Evolutionary conservation across 2,329 filamentous ascomycete species (phyloP).

Genomic region (Zymoseptoria crescenta): DNA sequence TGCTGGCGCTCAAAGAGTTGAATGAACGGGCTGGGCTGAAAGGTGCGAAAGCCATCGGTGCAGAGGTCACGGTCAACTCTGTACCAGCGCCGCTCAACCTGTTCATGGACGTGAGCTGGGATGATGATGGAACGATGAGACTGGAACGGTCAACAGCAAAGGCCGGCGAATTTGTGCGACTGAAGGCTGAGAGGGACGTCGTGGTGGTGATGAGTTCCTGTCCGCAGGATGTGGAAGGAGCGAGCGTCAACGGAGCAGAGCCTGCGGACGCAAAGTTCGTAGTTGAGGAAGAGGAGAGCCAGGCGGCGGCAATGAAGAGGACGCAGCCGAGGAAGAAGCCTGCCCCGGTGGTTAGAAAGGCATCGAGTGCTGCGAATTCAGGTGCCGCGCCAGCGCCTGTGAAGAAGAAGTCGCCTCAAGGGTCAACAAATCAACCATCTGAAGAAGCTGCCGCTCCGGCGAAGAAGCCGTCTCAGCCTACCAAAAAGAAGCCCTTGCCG

Average conservation of each 20-base stretch:
- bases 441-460: constrained; percentile 1
- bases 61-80: constrained; percentile 42
- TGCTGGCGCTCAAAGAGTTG: constrained; percentile 41
- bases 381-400: constrained; percentile 3
- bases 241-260: constrained; percentile 35
- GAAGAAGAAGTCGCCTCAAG: constrained; percentile 10
- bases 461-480: constrained; percentile 6
- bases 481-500: constrained; percentile 12
- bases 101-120: constrained; percentile 42
- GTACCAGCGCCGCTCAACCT: constrained; percentile 41
- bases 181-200: constrained; percentile 38
- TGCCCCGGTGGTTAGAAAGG: constrained; percentile 12
- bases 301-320: constrained; percentile 13
- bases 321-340: constrained; percentile 18
- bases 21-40: constrained; percentile 41
- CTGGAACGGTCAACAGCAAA: constrained; percentile 37
- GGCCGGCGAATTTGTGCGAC: constrained; percentile 36
- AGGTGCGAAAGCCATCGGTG: constrained; percentile 39
- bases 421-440: neutral
- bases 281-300: constrained; percentile 26
- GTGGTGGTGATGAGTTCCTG: constrained; percentile 43
- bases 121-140: constrained; percentile 34
- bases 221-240: constrained; percentile 34
- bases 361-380: constrained; percentile 4
- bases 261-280: constrained; percentile 40